These are phyloP conservation scores for Beauveria caledonica DNA, from an alignment of 2,329 filamentous ascomycete genomes.

Conservation along the genomic window DNA sequence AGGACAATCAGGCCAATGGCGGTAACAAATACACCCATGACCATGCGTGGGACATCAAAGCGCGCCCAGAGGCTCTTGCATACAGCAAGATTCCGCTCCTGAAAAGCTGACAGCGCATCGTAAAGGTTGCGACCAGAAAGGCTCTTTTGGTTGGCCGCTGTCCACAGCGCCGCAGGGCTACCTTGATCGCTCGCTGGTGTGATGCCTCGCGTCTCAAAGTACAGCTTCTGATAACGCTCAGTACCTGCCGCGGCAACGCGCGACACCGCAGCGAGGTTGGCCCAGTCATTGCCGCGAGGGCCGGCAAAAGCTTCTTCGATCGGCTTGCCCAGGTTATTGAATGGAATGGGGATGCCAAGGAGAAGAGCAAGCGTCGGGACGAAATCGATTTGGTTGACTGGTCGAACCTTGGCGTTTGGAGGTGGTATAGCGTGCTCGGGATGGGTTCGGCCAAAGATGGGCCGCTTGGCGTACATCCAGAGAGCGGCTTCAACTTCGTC, in stretches of 20 bases:
- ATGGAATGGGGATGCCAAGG: slow-evolving; percentile 86
- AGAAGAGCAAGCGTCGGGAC: slow-evolving; percentile 86
- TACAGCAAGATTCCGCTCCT: slow-evolving; percentile 65
- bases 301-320: slow-evolving; percentile 91
- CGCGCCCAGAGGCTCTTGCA: slow-evolving; percentile 85
- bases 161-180: slow-evolving; percentile 34
- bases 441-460: slow-evolving; percentile 70
- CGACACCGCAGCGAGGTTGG: slow-evolving; percentile 69
- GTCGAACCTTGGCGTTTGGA: slow-evolving; percentile 66
- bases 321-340: slow-evolving; percentile 86
- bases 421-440: slow-evolving; percentile 50
- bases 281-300: slow-evolving; percentile 58
- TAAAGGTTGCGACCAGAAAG: slow-evolving; percentile 35
- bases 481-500: slow-evolving; percentile 90
- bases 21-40: slow-evolving; percentile 66
- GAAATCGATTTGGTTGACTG: slow-evolving; percentile 82
- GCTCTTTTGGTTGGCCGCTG: slow-evolving; percentile 38
- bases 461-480: slow-evolving; percentile 96
- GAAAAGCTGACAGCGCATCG: slow-evolving; percentile 61
- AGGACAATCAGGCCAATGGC: slow-evolving; percentile 59
- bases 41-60: slow-evolving; percentile 83
- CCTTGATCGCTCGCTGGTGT: slow-evolving; percentile 45
- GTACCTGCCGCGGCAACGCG: slow-evolving; percentile 77
- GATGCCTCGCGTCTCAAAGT: slow-evolving; percentile 64
- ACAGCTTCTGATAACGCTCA: slow-evolving; percentile 78